A percentile compares a stretch with the other conserved stretches of the same genome.
phyloP scores from a whole-genome alignment of 2,329 filamentous ascomycete genomes.

The Gremmenia infestans region DNA sequence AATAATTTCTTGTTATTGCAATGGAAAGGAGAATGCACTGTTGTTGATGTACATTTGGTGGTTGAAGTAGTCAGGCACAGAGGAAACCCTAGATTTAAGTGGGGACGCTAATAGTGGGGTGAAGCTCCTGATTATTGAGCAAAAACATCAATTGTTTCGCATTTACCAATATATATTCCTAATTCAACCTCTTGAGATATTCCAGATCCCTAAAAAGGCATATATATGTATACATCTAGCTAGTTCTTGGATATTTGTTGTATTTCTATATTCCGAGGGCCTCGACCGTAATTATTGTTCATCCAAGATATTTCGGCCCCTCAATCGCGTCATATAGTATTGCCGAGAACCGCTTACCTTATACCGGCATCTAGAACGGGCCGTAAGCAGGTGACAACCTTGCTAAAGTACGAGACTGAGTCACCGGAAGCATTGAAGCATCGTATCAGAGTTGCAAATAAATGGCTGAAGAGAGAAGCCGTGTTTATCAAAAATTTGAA shows the following conservation, averaged over 20 bases:
- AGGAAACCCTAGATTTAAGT: constrained; percentile 1
- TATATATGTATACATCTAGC: constrained; percentile 35
- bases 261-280: neutral
- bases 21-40: neutral
- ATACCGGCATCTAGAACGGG: neutral
- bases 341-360: neutral
- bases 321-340: neutral
- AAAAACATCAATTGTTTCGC: constrained; percentile 72
- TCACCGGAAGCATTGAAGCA: neutral
- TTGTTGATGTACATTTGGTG: neutral
- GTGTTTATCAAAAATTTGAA: neutral
- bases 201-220: neutral
- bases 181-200: neutral
- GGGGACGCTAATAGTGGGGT: constrained; percentile 13
- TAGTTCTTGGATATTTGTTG: constrained; percentile 33
- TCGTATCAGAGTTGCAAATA: neutral
- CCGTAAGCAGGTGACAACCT: neutral
- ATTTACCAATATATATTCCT: neutral
- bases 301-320: neutral
- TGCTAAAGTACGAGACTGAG: neutral
- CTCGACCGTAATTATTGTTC: neutral
- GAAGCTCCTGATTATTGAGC: constrained; percentile 39
- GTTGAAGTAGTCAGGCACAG: neutral
- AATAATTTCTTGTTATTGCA: constrained; percentile 1
- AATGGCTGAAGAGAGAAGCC: neutral